Evolutionary conservation across 2,329 filamentous ascomycete genomes (phyloP), one percentile per base, ranked within the genome.

Genomic region (Exophiala sp.): DNA sequence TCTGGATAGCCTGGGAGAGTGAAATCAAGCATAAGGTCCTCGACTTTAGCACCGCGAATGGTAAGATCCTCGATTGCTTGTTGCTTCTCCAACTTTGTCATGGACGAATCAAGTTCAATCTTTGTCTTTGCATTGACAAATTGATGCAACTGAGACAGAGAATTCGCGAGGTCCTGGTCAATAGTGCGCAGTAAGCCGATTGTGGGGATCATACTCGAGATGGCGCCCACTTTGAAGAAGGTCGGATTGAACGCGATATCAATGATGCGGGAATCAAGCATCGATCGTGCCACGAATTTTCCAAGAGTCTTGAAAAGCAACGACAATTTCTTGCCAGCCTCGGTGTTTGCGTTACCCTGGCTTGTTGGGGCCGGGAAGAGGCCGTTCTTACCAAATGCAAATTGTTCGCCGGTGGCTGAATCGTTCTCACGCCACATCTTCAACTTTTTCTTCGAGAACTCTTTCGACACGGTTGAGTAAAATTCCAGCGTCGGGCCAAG

Each of bases 261-360:
- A 63, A 99, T 96, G 68, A 99, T 97, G 50, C 94, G 84, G 1
- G 92, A 96, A 69, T 99, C 94, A 49, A 99, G 86, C 94, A 99
- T 97, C 0, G 94, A 96, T 47, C 94, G 85, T 29, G 95, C 94
- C 44, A 97, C 91, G 69, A 99, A 99, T 68, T 96, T 97, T 63
- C 94, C 94, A 18, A 99, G 85, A 67, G 92, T 87, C 71, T 87
- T 95, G 77, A 96, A 99, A 14, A 96, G 75, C 63, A 94, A 86
- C 33, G 96, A 76, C 38, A 95, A 86, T 63, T 89, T 89, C 72
- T 92, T 88, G n/a, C 91, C 91, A 54, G 89, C 87, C 43, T 94
- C 87, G 7, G 82, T 82, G 2, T 78, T 72, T 0, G 86, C 80
- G 65, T 94, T 88, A 33, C 89, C 86, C 20, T 87, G 84, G 65